A percentile compares a stretch with the other conserved stretches of the same genome.
Conservation (phyloP, 352 stramenopile genomes). For the Lagenidium giganteum region DNA sequence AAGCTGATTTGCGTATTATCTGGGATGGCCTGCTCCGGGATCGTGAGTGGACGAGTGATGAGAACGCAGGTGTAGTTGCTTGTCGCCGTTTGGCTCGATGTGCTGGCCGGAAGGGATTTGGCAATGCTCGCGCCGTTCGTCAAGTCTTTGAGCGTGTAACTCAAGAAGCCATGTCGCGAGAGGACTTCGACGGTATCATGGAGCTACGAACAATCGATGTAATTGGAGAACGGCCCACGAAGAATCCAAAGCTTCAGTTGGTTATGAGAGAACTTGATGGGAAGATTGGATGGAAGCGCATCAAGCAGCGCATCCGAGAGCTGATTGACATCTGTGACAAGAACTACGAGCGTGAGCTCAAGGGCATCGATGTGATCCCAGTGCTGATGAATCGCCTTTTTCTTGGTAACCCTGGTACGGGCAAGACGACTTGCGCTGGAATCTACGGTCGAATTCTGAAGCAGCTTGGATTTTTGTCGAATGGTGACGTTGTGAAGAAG, state of each 20-base stretch:
- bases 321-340: conserved; percentile 70
- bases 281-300: conserved; percentile 73
- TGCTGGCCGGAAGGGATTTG: conserved; percentile 76
- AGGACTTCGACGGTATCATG: conserved; percentile 56
- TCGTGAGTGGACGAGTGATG: conserved; percentile 41
- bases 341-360: conserved; percentile 83
- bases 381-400: conserved; percentile 86
- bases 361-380: conserved; percentile 48
- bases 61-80: conserved; percentile 47
- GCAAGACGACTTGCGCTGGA: conserved; percentile 89
- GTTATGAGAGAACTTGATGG: conserved; percentile 52
- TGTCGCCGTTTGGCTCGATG: conserved; percentile 58
- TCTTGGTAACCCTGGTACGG: conserved; percentile 88
- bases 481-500: conserved; percentile 87
- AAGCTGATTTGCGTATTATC: conserved; percentile 77
- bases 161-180: conserved; percentile 52
- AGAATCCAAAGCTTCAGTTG: conserved; percentile 61
- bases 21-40: conserved; percentile 49
- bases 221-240: conserved; percentile 68
- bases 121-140: conserved; percentile 78
- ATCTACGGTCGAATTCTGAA: conserved; percentile 87
- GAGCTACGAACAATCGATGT: conserved; percentile 63
- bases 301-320: conserved; percentile 75
- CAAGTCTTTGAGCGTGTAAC: conserved; percentile 69
- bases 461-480: conserved; percentile 86